These are phyloP conservation scores for Phytophthora constricta DNA, from an alignment of 352 stramenopile genomes.

Conservation along the genomic window DNA sequence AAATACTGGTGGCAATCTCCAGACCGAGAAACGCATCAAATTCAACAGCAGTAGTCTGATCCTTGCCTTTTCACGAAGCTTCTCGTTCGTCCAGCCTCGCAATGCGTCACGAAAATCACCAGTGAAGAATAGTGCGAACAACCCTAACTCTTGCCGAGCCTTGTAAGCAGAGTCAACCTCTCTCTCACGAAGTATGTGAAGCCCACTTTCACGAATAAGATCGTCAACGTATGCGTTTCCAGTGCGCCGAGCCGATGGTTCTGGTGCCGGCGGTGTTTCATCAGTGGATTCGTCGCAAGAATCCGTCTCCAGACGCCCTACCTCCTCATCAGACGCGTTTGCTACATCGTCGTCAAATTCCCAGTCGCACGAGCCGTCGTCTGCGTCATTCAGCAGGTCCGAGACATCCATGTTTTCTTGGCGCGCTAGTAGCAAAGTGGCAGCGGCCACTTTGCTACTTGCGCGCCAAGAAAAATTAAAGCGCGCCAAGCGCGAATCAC, in stretches of 20 bases:
- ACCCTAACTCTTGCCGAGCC: background rate
- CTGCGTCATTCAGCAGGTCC: background rate
- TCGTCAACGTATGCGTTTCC: background rate
- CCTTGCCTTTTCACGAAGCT: background rate
- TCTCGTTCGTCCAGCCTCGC: too few species aligned
- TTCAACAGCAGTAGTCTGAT: background rate
- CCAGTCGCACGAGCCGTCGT: background rate
- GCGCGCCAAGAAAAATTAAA: background rate
- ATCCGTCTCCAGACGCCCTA: background rate
- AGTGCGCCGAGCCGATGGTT: background rate
- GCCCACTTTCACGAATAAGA: background rate
- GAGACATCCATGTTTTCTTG: background rate
- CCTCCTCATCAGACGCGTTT: background rate
- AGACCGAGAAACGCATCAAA: slow-evolving; percentile 14
- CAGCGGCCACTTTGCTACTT: too few species aligned
- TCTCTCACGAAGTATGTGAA: background rate
- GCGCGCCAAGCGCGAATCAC: background rate
- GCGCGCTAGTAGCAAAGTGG: background rate
- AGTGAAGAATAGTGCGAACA: background rate
- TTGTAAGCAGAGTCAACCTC: background rate
- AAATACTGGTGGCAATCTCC: slow-evolving; percentile 9
- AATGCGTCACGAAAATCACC: background rate
- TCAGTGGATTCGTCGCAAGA: too few species aligned
- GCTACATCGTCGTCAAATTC: background rate
- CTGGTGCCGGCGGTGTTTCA: background rate